A percentile compares a stretch with the other conserved stretches of the same genome.
These are phyloP conservation scores for Globisporangium heterothallicum DNA, from an alignment of 352 stramenopile species.

Conservation along the genomic window DNA sequence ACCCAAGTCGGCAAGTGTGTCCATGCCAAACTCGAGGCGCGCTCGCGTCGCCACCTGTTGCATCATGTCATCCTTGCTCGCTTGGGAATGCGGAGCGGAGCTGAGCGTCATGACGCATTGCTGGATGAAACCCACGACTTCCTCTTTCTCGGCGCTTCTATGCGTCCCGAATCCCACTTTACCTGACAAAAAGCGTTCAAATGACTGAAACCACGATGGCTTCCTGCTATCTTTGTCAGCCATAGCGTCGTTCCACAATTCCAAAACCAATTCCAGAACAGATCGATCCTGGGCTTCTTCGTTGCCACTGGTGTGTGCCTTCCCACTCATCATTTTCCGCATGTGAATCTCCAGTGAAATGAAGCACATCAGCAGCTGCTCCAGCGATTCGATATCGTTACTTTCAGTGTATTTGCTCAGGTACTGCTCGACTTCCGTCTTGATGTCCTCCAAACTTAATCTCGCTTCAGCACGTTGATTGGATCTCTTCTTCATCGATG, in stretches of 20 bases:
- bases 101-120: constrained; percentile 6
- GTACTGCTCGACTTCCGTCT: constrained; percentile 25
- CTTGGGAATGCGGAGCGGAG: neutral
- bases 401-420: constrained; percentile 16
- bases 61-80: neutral
- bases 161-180: neutral
- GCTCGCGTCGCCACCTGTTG: constrained; percentile 4
- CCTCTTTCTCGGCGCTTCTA: neutral
- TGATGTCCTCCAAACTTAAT: constrained; percentile 22
- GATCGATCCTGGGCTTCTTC: neutral
- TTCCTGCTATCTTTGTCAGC: neutral
- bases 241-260: constrained; percentile 10
- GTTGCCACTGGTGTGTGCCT: neutral
- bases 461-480: constrained; percentile 13
- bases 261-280: constrained; percentile 12
- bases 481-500: neutral
- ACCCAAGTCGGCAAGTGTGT: constrained; percentile 6
- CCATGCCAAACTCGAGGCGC: constrained; percentile 11
- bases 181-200: constrained; percentile 1
- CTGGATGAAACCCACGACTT: constrained; percentile 10
- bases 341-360: constrained; percentile 31
- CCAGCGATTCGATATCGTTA: constrained; percentile 17
- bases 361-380: constrained; percentile 31
- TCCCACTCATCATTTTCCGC: neutral
- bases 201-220: constrained; percentile 6